phyloP scores from a whole-genome alignment of 164 flowering plant species.

The Sextonia rubra region DNA sequence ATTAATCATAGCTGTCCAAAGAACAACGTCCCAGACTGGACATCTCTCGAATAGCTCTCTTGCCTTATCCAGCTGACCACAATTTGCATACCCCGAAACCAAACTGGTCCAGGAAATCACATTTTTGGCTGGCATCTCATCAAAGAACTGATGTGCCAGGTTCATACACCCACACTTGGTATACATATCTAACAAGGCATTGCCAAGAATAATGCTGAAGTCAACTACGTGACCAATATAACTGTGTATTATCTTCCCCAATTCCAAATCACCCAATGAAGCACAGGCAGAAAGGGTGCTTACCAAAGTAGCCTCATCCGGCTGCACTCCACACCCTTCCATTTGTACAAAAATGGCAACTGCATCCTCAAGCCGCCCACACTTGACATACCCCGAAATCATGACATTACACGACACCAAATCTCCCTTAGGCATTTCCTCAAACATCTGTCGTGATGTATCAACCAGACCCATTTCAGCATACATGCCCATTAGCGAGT shows the following conservation, averaged over 20 bases:
- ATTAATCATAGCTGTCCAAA: constrained; percentile 91
- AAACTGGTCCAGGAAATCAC: constrained; percentile 76
- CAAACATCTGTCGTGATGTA: constrained; percentile 65
- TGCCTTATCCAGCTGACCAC: constrained; percentile 60
- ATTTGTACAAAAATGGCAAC: constrained; percentile 51
- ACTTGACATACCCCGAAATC: constrained; percentile 81
- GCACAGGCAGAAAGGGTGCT: constrained; percentile 75
- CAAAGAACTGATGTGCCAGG: constrained; percentile 41
- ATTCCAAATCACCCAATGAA: constrained; percentile 66
- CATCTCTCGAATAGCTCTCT: constrained; percentile 59
- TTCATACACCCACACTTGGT: constrained; percentile 58
- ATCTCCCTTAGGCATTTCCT: constrained; percentile 54
- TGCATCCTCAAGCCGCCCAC: constrained; percentile 62
- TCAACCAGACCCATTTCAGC: constrained; percentile 49
- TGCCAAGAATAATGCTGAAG: constrained; percentile 55
- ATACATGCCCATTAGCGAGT: constrained; percentile 71
- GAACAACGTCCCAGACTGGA: constrained; percentile 54
- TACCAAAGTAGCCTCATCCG: constrained; percentile 59
- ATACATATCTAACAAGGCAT: constrained; percentile 72
- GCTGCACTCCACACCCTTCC: constrained; percentile 50
- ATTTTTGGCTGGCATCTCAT: constrained; percentile 46
- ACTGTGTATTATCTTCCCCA: constrained; percentile 75
- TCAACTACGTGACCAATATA: constrained; percentile 41
- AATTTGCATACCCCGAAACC: constrained; percentile 61
- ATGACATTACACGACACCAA: constrained; percentile 78